Evolutionary conservation across 2,329 filamentous ascomycete genomes (phyloP), one percentile per base, ranked within the genome.

Genomic region (Neonectria coccinea): DNA sequence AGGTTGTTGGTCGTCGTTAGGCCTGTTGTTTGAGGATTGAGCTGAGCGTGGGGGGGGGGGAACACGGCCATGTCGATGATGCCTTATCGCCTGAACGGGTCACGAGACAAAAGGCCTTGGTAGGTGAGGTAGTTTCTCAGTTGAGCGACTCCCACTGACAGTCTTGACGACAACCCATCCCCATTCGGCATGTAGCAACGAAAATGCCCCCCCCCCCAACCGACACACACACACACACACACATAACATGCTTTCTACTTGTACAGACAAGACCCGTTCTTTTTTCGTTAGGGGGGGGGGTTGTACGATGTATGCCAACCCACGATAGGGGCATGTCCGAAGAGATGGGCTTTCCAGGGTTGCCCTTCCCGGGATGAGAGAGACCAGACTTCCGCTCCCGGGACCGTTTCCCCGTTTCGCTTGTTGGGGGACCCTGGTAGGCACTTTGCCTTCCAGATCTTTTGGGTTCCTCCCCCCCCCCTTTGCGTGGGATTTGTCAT

Each of bases 321-420:
- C 25, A 29, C 45, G 45, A 31, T 50, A 50, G 47, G 47, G 47
- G 47, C 16, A 31, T 50, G 47, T 31, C 25, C 47, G 25, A 50
- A n/a, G 20, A 22, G 27, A 31, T n/a, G 27, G 25, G 25, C 25
- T 9, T 31, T 31, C 47, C 27, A 18, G 47, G 27, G 31, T 50
- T 12, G 22, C n/a, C 36, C 36, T 39, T 51, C 31, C 48, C 48
- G 18, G 48, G 27, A 33, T 33, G 44, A 6, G 12, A 12, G n/a
- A 22, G 44, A 16, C 5, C 11, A 8, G 20, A 10, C 42, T 14
- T 45, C 44, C 20, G 48, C 48, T 33, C n/a, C 48, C 27, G 48
- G 48, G 29, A n/a, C 27, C 29, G 48, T 33, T 51, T 51, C 48
- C 48, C 27, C 48, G 48, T 51, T 51, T 51, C 47, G 48, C 48